phyloP scores from a whole-genome alignment of 345 rosid genomes.

The Passiflora organensis region DNA sequence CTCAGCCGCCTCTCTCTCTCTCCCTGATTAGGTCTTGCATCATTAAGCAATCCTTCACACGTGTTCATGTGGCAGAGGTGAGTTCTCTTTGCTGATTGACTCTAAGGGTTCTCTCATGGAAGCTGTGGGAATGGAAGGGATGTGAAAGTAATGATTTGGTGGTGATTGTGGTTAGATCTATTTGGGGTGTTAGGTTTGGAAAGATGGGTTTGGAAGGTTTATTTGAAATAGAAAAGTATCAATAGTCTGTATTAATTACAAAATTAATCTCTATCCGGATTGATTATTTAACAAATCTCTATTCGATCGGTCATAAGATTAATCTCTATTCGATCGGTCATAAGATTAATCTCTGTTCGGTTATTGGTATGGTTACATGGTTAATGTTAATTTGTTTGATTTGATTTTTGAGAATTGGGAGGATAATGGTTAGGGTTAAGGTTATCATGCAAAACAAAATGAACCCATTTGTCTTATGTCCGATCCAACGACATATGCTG shows the following conservation, averaged over 20 bases:
- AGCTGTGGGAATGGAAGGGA: neutral
- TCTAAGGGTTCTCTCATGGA: neutral
- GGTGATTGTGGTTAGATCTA: neutral
- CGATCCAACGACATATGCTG: constrained; percentile 11
- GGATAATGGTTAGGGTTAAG: constrained; percentile 24
- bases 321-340: no score
- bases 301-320: no score
- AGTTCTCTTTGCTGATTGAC: neutral
- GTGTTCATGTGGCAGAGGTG: constrained; percentile 4
- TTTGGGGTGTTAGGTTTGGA: constrained; percentile 1
- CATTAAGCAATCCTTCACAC: neutral
- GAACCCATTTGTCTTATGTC: constrained; percentile 31
- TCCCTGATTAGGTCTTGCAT: neutral
- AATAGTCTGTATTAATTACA: no score
- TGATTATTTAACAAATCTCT: no score
- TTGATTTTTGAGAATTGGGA: constrained; percentile 16
- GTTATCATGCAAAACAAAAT: constrained; percentile 32
- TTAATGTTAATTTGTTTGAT: constrained; percentile 17
- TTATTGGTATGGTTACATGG: no score
- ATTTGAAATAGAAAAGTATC: no score
- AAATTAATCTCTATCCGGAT: no score
- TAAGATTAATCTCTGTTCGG: no score
- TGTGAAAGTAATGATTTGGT: neutral
- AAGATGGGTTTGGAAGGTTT: constrained; percentile 12
- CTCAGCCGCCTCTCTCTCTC: constrained; percentile 2